Evolutionary conservation across 495 filamentous ascomycete species (phyloP), one percentile per base, ranked within the genome.

Genomic region (Tetracladium marchalianum): DNA sequence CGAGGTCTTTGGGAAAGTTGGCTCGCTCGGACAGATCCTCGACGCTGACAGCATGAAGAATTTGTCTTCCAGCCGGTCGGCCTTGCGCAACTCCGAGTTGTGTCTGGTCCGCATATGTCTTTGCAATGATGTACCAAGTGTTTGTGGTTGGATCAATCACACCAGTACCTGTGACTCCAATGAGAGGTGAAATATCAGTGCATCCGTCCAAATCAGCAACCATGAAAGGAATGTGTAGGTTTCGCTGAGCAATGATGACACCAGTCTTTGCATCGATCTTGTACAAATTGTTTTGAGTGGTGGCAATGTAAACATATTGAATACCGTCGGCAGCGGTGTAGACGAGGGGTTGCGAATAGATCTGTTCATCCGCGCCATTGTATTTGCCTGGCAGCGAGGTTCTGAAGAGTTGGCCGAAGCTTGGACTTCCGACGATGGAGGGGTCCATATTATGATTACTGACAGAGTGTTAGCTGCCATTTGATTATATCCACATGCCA

Each of bases 361-460:
- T 62, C 44, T 66, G 63, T 52, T 70, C 67, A 32, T 55, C 38
- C 22, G 43, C 52, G 1, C 57, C 57, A 15, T 61, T 62, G 47
- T 65, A 71, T 11, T 53, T 60, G 31, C 65, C 67, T 8, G 47
- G 60, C 27, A 70, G 54, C 5, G 41, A 44, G 27, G 62, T 69
- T 35, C 58, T 62, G 56, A 64, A 71, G 24, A 68, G 56, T 35
- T 67, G 66, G 11, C 63, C 66, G 45, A 72, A 71, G 31, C 65
- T 52, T 9, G 61, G 43, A 43, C 62, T 64, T 11, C 45, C 58
- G 0, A 72, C 60, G 19, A 70, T 50, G 8, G 60, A 53, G 12
- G 67, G 67, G 46, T 72, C 67, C 62, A 71, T 66, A 58, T 71
- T 71, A 51, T 72, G 68, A 48, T 67, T 70, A 22, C 60, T 66